These are phyloP conservation scores for Rutstroemia sp. DNA, from an alignment of 2,329 filamentous ascomycete species.

Conservation along the genomic window DNA sequence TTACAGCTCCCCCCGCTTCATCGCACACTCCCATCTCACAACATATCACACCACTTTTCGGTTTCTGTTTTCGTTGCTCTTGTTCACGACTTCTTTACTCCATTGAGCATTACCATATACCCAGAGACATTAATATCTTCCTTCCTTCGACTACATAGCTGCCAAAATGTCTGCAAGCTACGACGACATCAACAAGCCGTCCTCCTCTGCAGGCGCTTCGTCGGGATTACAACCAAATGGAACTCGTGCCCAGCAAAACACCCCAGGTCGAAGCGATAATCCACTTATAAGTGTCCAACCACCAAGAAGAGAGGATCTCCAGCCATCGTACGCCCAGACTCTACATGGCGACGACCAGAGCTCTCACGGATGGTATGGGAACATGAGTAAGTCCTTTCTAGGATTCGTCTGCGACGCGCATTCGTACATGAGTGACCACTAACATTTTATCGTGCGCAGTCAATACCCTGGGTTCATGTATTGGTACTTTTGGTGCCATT, in stretches of 20 bases:
- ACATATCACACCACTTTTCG: no score
- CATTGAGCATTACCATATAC: no score
- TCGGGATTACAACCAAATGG: slow-evolving; percentile 6
- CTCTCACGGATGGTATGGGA: slow-evolving; percentile 80
- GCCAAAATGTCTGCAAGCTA: slow-evolving; percentile 3
- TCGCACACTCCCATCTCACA: no score
- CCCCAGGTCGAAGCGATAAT: slow-evolving; percentile 23
- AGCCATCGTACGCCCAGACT: slow-evolving; percentile 60
- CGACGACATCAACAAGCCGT: not conserved
- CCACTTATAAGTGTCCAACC: slow-evolving; percentile 66
- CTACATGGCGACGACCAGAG: slow-evolving; percentile 59
- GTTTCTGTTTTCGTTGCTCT: no score
- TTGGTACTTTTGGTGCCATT: slow-evolving; percentile 77
- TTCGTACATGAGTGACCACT: not conserved
- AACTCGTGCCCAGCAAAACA: slow-evolving; percentile 13
- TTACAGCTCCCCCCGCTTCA: no score
- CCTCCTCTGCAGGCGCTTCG: not conserved
- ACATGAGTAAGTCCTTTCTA: slow-evolving; percentile 57
- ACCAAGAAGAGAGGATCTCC: slow-evolving; percentile 73
- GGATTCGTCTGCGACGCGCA: not conserved
- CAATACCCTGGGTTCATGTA: slow-evolving; percentile 62
- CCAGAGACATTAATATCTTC: no score
- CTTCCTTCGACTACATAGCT: not conserved
- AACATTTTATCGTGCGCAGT: slow-evolving; percentile 37
- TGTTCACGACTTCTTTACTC: no score